These are phyloP conservation scores for Cicer arietinum DNA, from an alignment of 306 rosid species.

Conservation along the genomic window DNA sequence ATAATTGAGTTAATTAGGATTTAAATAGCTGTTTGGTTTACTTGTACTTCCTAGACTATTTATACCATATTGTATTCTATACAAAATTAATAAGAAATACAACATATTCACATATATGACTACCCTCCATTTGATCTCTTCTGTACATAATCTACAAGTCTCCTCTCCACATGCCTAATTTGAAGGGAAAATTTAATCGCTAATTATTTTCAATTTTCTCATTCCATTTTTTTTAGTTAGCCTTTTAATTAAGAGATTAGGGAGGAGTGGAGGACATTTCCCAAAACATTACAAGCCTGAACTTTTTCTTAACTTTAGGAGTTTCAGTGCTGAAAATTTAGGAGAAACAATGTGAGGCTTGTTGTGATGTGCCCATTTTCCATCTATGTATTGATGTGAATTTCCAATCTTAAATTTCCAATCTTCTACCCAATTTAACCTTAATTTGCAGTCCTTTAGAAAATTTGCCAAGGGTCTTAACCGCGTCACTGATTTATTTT, in stretches of 20 bases:
- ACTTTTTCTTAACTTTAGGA: not conserved
- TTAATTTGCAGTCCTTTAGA: not conserved
- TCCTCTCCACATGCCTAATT: no score
- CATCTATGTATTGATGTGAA: not conserved
- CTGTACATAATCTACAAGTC: no score
- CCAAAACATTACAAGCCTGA: not conserved
- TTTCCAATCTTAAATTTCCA: not conserved
- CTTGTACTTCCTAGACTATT: no score
- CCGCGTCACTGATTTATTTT: not conserved
- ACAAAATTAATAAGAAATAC: no score
- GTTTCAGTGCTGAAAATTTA: not conserved
- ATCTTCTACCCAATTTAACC: not conserved
- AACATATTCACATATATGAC: no score
- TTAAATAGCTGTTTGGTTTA: no score
- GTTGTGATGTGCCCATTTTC: not conserved
- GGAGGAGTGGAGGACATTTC: not conserved
- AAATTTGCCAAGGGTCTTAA: not conserved
- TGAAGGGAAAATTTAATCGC: no score
- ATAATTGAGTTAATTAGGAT: no score
- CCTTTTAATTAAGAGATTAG: slow-evolving; percentile 9
- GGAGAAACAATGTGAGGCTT: not conserved
- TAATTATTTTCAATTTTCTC: not conserved
- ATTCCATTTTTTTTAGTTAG: not conserved
- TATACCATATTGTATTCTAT: no score
- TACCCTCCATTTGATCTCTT: no score